Base-by-base conservation (phyloP, 2,329 filamentous ascomycete species). In the Nothomitra cinnamomea region DNA sequence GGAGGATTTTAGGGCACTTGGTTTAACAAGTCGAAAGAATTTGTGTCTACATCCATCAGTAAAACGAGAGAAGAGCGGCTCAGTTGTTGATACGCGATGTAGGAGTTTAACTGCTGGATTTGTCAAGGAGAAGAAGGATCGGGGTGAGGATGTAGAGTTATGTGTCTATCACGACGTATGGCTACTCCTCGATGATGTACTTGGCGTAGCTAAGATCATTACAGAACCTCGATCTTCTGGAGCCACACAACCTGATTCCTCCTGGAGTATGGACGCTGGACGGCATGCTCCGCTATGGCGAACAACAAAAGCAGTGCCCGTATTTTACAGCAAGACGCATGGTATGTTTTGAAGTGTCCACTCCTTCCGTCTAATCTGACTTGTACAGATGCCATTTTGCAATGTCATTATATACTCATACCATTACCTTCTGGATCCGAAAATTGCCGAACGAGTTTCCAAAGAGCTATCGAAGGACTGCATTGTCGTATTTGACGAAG, bases 331-430 rank as follows among this genome's bases (percentile, higher is more conserved):
- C 87, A 13, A 78, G 92, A 55, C 81, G 92, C 58, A 98, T 98
- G 92, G 85, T 87, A 68, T 62, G 73, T 10, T 42, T 35, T 25
- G n/a, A n/a, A 35, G 56, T 63, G 50, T 61, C 54, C 25, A 48
- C 52, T 35, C 55, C 32, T 25, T 13, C 42, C 51, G 17, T n/a
- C 8, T 13, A 40, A 2, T 64, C 56, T 21, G n/a, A 32, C 28
- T 15, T 45, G 6, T 19, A 13, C 58, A 88, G 84, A 96, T 98
- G 90, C 84, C 92, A 62, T 96, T 89, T 64, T 98, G 92, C 76
- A 96, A 98, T 65, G 88, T 98, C 64, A 95, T 98, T 63, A 98
- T 98, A 60, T 98, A 98, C 70, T 98, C 92, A 0, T 98, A 98
- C 64, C 92, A 98, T 67, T 98, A 98, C 64, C 78, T 98, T 2